Evolutionary conservation across 2,329 filamentous ascomycete species (phyloP).

Genomic region (Diaporthe citriasiana): DNA sequence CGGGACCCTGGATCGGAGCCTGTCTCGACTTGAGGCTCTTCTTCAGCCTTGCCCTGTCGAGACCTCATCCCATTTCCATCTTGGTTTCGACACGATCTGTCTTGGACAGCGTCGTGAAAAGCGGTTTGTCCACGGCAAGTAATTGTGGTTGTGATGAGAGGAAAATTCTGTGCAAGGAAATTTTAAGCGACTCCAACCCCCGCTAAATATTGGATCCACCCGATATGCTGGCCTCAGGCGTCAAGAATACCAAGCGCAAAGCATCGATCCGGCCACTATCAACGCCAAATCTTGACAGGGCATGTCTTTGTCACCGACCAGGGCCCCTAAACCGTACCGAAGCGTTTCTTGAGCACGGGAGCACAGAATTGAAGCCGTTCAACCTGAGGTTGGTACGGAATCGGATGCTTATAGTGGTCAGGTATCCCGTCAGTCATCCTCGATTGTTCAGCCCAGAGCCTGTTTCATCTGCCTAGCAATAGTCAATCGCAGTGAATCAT

Average conservation of each 20-base stretch:
- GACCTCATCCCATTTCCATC: slow-evolving; percentile 16
- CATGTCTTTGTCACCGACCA: not conserved
- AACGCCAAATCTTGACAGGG: not conserved
- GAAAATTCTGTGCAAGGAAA: slow-evolving; percentile 40
- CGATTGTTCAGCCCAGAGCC: not conserved
- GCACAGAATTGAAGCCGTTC: not conserved
- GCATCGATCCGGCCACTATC: not conserved
- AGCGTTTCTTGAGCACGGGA: too few relatives aligned
- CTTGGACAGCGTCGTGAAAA: slow-evolving; percentile 3
- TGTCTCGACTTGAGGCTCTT: slow-evolving; percentile 14
- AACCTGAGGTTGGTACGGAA: too few relatives aligned
- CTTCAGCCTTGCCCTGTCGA: slow-evolving; percentile 37
- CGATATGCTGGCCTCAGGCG: slow-evolving; percentile 32
- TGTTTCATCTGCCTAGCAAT: not conserved
- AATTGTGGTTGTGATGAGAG: slow-evolving; percentile 23
- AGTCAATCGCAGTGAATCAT: not conserved
- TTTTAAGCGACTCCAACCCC: slow-evolving; percentile 41
- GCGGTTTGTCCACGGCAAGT: not conserved
- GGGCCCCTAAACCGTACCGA: too few relatives aligned
- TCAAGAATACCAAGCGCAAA: not conserved
- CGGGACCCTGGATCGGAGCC: slow-evolving; percentile 12
- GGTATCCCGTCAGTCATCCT: not conserved
- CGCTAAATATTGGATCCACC: slow-evolving; percentile 23
- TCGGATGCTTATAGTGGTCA: not conserved
- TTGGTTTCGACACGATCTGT: not conserved